Conservation (phyloP, 2,329 filamentous ascomycete species). For the Ceratocystis harringtonii region DNA sequence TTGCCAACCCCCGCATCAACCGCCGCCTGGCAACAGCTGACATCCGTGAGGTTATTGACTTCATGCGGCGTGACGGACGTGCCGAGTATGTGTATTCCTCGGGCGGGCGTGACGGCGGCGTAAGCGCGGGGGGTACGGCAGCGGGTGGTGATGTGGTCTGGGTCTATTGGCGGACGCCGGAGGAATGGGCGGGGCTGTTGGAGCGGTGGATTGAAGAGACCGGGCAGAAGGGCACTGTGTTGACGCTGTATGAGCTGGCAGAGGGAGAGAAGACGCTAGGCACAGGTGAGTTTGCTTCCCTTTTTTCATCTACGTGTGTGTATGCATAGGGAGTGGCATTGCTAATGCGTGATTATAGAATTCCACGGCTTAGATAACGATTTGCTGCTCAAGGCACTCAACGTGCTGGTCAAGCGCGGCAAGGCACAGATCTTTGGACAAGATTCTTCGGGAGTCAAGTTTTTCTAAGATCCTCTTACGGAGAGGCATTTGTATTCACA, state of each 20-base stretch:
- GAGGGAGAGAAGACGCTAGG: conserved; percentile 68
- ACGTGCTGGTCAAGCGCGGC: conserved; percentile 71
- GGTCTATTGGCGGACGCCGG: conserved; percentile 72
- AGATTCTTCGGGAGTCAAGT: conserved; percentile 84
- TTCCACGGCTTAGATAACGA: conserved; percentile 81
- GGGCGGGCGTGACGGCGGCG: conserved; percentile 20
- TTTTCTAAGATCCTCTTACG: conserved; percentile 49
- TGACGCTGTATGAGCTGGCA: conserved; percentile 83
- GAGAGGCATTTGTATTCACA: too few species aligned
- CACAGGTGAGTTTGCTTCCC: conserved; percentile 37
- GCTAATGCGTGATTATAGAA: conserved; percentile 33
- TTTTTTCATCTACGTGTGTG: not conserved
- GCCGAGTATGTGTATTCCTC: conserved; percentile 46
- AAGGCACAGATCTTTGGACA: conserved; percentile 88
- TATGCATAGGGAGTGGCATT: not conserved
- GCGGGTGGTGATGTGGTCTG: conserved; percentile 44
- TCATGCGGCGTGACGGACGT: conserved; percentile 43
- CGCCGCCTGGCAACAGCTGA: conserved; percentile 37
- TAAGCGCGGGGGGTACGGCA: conserved; percentile 21
- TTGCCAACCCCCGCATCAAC: conserved; percentile 41
- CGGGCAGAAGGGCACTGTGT: conserved; percentile 71
- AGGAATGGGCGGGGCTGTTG: conserved; percentile 76
- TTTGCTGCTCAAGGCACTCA: conserved; percentile 62
- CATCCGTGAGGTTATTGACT: conserved; percentile 42
- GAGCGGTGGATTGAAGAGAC: conserved; percentile 75